A percentile compares a stretch with the other conserved stretches of the same genome.
Evolutionary conservation across 2,329 filamentous ascomycete species (phyloP).

Genomic region (Microascus cirrosus): DNA sequence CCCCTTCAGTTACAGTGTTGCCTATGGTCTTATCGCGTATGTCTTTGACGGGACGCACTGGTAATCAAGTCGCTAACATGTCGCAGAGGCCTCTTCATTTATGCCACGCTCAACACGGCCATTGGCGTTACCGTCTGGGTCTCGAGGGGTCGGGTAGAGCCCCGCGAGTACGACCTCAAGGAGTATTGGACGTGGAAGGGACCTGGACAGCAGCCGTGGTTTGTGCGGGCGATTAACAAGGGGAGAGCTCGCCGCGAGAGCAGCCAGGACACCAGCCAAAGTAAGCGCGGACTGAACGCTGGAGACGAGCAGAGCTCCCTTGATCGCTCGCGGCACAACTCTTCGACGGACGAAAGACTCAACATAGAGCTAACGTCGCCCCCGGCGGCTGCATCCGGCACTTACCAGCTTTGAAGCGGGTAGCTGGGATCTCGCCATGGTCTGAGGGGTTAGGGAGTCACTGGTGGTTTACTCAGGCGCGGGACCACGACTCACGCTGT

Average conservation of each 20-base stretch:
- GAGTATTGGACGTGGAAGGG: constrained; percentile 46
- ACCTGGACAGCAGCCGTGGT: constrained; percentile 33
- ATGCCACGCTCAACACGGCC: constrained; percentile 35
- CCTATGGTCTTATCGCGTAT: constrained; percentile 64
- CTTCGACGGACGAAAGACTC: constrained; percentile 6
- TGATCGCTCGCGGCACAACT: constrained; percentile 7
- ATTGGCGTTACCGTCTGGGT: constrained; percentile 32
- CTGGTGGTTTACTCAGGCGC: neutral
- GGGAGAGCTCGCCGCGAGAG: constrained; percentile 5
- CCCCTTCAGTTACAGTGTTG: constrained; percentile 69
- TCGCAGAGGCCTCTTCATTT: constrained; percentile 39
- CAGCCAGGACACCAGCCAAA: constrained; percentile 2
- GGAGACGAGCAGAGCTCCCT: constrained; percentile 6
- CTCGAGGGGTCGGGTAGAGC: constrained; percentile 30
- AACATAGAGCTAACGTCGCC: constrained; percentile 6
- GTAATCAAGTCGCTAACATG: constrained; percentile 1
- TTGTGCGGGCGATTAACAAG: constrained; percentile 24
- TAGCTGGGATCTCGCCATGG: neutral
- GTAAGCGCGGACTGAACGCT: constrained; percentile 8
- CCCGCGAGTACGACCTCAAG: constrained; percentile 40
- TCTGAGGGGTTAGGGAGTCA: neutral
- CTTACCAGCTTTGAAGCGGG: neutral
- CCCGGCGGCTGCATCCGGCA: constrained; percentile 3
- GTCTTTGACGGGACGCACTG: constrained; percentile 13
- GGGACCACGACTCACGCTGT: neutral